Evolutionary conservation across 75 land plant species (phyloP), one percentile per base, ranked within the genome.

Genomic region (Cunninghamia lanceolata): DNA sequence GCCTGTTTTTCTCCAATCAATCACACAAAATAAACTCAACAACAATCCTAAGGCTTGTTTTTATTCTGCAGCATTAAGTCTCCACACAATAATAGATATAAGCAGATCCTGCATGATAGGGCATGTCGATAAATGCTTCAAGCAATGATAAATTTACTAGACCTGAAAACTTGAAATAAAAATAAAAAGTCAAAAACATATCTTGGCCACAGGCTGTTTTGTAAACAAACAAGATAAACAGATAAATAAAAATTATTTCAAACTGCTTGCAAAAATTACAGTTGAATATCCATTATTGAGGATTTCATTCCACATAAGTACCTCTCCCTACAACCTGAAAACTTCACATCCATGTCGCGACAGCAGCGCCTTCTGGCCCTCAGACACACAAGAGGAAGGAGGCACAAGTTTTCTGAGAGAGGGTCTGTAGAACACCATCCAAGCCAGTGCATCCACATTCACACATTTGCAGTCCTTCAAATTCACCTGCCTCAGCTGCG

Each of bases 341-440:
- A 85, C 28, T 36, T 85, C 43, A 66, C 87, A 86, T 36, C 87
- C 87, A 84, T 86, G 87, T 16, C 87, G 38, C n/a, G 50, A 85
- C 52, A 86, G 86, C 63, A 56, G 52, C 9, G 52, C 52, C 87
- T 86, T 86, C 56, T 86, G 86, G 15, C 50, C 87, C 43, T 86
- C 87, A 28, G 87, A 50, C 21, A 85, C 52, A 28, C 52, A 59
- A 15, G 52, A 45, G 19, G 87, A 43, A 85, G 87, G 86, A 83
- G 76, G 87, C 36, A 85, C 86, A 30, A 86, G 52, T 59, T 54
- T 86, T 85, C 87, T 84, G 35, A 86, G 87, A 28, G 87, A 86
- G 6, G 86, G 86, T 30, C 86, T 11, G 21, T 34, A 84, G 56
- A 52, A 85, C 32, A 86, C 86, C 87, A 86, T 86, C 87, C 87